These are phyloP conservation scores for Kokia cookei DNA, from an alignment of 441 rosid genomes.

Conservation along the genomic window DNA sequence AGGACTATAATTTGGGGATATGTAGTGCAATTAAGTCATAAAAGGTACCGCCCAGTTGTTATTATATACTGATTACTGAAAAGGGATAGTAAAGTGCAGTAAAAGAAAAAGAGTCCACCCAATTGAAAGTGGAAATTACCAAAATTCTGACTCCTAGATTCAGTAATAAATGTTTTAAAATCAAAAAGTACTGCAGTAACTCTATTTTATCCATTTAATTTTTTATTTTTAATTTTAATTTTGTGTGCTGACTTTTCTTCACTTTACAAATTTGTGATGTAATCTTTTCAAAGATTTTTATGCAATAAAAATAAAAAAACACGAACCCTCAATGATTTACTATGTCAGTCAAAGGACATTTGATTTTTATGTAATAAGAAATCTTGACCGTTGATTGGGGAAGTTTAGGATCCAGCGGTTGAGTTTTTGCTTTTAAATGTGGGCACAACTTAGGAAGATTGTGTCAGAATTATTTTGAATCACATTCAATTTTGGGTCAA, in stretches of 20 bases:
- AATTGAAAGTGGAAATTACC: neutral
- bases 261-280: neutral
- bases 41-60: too few relatives aligned
- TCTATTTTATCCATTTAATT: neutral
- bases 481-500: neutral
- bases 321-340: neutral
- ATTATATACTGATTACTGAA: too few relatives aligned
- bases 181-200: neutral
- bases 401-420: neutral
- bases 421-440: neutral
- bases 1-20: too few relatives aligned
- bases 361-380: neutral
- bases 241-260: neutral
- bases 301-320: neutral
- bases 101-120: neutral
- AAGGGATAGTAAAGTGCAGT: too few relatives aligned
- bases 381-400: neutral
- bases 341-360: neutral
- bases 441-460: neutral
- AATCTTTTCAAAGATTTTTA: constrained; percentile 7
- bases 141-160: neutral
- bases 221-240: neutral
- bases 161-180: neutral
- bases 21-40: too few relatives aligned
- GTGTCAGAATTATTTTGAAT: neutral